Conservation (phyloP, 257 asterid genomes). For the Echites panduratus region DNA sequence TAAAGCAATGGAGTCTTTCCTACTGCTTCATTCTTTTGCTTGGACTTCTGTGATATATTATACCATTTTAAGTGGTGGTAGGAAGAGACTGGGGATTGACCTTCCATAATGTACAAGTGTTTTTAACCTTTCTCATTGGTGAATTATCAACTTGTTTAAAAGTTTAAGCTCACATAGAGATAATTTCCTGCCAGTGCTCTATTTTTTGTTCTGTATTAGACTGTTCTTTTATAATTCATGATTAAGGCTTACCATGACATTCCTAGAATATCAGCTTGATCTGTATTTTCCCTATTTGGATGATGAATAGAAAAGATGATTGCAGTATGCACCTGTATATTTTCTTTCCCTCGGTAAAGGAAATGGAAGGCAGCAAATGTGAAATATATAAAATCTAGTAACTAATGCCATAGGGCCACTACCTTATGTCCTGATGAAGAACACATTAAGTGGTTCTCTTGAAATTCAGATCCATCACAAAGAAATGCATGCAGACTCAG, state of each 20-base stretch:
- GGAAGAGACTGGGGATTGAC: not conserved
- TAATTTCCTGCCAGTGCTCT: not conserved
- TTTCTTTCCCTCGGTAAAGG: not conserved
- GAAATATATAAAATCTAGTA: not conserved
- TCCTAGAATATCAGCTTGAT: not conserved
- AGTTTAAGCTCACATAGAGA: not conserved
- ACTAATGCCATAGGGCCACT: not conserved
- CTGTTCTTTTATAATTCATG: no score
- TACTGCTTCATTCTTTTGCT: not conserved
- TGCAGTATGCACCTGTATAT: not conserved
- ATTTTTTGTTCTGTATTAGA: not conserved
- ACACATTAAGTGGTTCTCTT: not conserved
- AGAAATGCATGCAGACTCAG: not conserved
- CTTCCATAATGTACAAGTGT: not conserved
- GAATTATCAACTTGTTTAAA: not conserved
- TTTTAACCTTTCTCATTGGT: not conserved
- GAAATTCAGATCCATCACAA: not conserved
- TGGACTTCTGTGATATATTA: not conserved
- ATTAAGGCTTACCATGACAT: not conserved
- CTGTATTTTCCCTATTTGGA: not conserved
- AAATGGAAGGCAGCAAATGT: not conserved
- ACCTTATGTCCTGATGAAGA: not conserved
- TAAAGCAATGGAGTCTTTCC: not conserved
- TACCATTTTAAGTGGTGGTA: not conserved
- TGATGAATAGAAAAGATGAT: not conserved